phyloP scores from a whole-genome alignment of 1,284 basidiomycete genomes.

The Ganoderma sp. region DNA sequence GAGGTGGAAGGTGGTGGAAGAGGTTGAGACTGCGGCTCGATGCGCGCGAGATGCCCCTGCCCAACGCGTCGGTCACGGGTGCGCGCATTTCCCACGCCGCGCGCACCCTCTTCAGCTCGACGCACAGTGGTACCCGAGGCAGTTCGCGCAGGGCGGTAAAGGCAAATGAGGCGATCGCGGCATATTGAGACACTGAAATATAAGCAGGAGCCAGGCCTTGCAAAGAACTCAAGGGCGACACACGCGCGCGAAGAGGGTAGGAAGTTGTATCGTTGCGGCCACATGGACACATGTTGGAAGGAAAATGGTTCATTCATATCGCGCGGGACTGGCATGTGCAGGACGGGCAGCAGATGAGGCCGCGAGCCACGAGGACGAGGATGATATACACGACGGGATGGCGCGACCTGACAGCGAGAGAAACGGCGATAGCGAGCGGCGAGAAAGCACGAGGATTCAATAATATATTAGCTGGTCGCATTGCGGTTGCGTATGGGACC shows the following conservation, averaged over 20 bases:
- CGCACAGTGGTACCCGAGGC: neutral
- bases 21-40: conserved; percentile 7
- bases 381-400: neutral
- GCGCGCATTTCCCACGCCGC: conserved; percentile 16
- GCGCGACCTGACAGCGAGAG: neutral
- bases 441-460: neutral
- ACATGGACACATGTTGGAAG: neutral
- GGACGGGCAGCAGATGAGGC: neutral
- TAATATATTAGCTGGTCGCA: neutral
- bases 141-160: neutral
- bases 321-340: too few species aligned
- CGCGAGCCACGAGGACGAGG: neutral
- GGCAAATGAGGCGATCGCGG: neutral
- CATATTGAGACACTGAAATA: neutral
- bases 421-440: conserved; percentile 1
- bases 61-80: conserved; percentile 18
- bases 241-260: neutral
- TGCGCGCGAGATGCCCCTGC: neutral
- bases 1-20: conserved; percentile 9
- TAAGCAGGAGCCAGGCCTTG: too few species aligned
- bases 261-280: neutral
- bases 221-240: too few species aligned
- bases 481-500: neutral
- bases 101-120: neutral
- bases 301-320: neutral